Base-by-base conservation (phyloP, 805 yeast species). In the Metschnikowia vanudenii region DNA sequence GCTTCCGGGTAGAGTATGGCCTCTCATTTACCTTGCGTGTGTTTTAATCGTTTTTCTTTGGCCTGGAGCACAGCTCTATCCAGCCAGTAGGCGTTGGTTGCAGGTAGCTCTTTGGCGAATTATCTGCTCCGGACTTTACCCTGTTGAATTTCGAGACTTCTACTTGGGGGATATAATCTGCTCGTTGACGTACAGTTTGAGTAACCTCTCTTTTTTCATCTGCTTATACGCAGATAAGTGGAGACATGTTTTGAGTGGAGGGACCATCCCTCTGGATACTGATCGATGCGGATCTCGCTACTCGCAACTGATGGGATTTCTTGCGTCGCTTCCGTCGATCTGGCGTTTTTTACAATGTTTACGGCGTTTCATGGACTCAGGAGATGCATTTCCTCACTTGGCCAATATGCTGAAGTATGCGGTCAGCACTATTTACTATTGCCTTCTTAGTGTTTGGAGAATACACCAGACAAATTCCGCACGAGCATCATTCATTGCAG, bases 301-400 rank as follows among this genome's bases (percentile, higher is more conserved):
- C 51, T 90, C 97, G 1, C 76, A 85, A 46, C 45, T 71, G 19
- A 77, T 92, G 81, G 99, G 98, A 1, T 88, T 91, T 53, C 74
- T 92, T 54, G 76, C 90, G 28, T 76, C 96, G 8, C 62, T 94
- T 16, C 99, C 99, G 0, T 84, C 89, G 48, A 79, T 88, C 36
- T 89, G 96, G 90, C 85, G 99, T 68, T 80, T 87, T 47, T 61
- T 92, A 46, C 99, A 94, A 63, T 94, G 99, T 67, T 62, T 85
- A 29, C 73, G 99, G 57, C 95, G 99, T 76, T 94, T 77, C 62
- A 80, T 83, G 22, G 99, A 94, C 61, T 85, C 97, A 0, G 92
- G 95, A 2, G 97, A 91, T 59, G 85, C 91, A 87, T 94, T 94
- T 61, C 99, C 99, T 0, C 99, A 94, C 73, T 67, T 92, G 47